phyloP scores from a whole-genome alignment of 306 rosid species.

The Potentilla sterilis region DNA sequence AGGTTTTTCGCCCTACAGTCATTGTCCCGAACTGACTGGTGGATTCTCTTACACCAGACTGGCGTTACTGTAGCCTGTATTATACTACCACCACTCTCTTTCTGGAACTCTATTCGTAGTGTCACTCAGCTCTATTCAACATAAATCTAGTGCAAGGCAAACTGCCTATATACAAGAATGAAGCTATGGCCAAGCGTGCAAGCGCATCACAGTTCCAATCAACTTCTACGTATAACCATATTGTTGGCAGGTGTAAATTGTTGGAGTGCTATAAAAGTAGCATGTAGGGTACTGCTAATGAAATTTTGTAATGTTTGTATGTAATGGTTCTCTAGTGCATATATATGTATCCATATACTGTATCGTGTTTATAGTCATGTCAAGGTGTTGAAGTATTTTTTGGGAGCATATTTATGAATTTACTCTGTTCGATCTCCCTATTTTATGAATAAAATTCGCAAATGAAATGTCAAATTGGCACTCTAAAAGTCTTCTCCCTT shows the following conservation, averaged over 20 bases:
- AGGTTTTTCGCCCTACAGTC: conserved; percentile 10
- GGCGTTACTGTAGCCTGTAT: conserved; percentile 34
- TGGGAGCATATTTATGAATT: background rate
- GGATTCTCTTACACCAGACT: conserved; percentile 20
- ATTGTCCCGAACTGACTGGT: conserved; percentile 22
- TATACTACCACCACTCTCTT: conserved; percentile 19
- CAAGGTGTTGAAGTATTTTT: background rate
- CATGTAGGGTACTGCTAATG: conserved; percentile 27
- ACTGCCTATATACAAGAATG: conserved; percentile 26
- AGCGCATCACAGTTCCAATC: conserved; percentile 40
- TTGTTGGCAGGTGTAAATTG: conserved; percentile 51
- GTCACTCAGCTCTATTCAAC: conserved; percentile 12
- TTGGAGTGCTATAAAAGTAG: conserved; percentile 39
- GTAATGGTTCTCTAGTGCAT: conserved; percentile 31
- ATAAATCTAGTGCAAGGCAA: conserved; percentile 24
- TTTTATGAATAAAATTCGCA: too few relatives aligned
- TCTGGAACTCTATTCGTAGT: conserved; percentile 19
- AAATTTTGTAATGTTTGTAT: conserved; percentile 57
- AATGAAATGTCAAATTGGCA: background rate
- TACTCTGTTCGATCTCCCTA: background rate
- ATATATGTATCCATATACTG: conserved; percentile 11
- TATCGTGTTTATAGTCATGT: background rate
- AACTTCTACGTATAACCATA: conserved; percentile 19
- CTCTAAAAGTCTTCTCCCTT: too few relatives aligned
- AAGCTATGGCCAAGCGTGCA: conserved; percentile 35